Conservation (phyloP, 192 early-diverging fungal genomes). For the Coemansia sp. region DNA sequence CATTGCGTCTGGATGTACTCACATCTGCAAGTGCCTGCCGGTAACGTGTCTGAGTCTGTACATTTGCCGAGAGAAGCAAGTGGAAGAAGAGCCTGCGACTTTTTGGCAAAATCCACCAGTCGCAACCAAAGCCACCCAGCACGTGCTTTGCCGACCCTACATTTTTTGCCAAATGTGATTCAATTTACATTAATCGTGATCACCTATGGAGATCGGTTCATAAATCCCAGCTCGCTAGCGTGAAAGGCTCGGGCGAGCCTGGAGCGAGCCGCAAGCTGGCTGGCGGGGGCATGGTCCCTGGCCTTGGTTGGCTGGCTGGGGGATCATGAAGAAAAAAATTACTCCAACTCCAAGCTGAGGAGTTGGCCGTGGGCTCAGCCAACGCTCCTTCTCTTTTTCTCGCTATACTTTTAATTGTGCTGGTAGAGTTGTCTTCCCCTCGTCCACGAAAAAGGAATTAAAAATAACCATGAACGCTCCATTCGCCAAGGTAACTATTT, state of each 20-base stretch:
- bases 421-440: constrained; percentile 14
- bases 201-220: background rate
- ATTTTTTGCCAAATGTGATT: background rate
- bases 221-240: background rate
- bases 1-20: background rate
- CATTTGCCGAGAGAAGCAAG: background rate
- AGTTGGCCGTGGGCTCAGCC: background rate
- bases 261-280: background rate
- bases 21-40: background rate
- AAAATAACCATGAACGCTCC: constrained; percentile 54
- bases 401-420: constrained; percentile 6
- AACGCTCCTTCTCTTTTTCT: constrained; percentile 24
- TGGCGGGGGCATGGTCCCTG: constrained; percentile 12
- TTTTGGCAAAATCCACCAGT: background rate
- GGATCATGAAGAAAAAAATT: constrained; percentile 7
- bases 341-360: background rate
- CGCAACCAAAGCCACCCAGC: background rate
- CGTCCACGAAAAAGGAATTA: constrained; percentile 7
- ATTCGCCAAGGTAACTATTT: constrained; percentile 51
- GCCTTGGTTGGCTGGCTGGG: constrained; percentile 5
- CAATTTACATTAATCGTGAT: background rate
- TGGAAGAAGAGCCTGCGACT: background rate
- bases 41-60: background rate
- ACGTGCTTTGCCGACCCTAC: constrained; percentile 1
- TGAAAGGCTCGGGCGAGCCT: background rate